Evolutionary conservation across 176 grass and related monocot genomes (phyloP).

Genomic region (Musa troglodytarum): DNA sequence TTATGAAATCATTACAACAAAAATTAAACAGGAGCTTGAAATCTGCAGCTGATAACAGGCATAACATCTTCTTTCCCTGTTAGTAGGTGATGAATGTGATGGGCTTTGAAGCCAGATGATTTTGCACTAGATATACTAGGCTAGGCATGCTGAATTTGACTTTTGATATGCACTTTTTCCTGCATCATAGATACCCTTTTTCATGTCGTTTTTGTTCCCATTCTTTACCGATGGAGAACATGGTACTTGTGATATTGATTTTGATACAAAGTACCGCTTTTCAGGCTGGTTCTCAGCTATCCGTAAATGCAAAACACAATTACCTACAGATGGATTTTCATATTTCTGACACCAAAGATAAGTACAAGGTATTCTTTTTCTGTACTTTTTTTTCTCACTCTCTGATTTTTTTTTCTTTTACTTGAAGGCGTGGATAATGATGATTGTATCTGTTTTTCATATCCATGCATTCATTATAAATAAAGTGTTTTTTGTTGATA

Average conservation of each 20-base stretch:
- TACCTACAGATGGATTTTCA: neutral
- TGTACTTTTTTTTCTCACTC: neutral
- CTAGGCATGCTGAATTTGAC: too few species aligned
- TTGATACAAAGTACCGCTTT: neutral
- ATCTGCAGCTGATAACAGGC: too few species aligned
- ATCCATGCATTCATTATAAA: neutral
- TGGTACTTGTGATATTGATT: neutral
- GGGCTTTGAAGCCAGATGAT: too few species aligned
- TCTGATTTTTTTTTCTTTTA: neutral
- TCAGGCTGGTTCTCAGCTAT: neutral
- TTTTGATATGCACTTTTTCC: too few species aligned
- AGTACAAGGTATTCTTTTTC: conserved; percentile 3
- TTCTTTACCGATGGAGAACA: neutral
- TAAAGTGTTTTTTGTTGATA: too few species aligned
- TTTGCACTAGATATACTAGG: too few species aligned
- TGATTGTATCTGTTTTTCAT: neutral
- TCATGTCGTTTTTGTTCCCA: too few species aligned
- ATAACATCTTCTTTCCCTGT: too few species aligned
- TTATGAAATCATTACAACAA: neutral
- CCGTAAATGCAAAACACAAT: conserved; percentile 1
- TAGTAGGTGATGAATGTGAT: too few species aligned
- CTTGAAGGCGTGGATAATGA: neutral
- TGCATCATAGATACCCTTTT: too few species aligned
- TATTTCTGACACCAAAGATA: conserved; percentile 9
- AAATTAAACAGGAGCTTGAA: too few species aligned